These are phyloP conservation scores for Diplodia sapinea DNA, from an alignment of 2,329 filamentous ascomycete genomes.

Conservation along the genomic window DNA sequence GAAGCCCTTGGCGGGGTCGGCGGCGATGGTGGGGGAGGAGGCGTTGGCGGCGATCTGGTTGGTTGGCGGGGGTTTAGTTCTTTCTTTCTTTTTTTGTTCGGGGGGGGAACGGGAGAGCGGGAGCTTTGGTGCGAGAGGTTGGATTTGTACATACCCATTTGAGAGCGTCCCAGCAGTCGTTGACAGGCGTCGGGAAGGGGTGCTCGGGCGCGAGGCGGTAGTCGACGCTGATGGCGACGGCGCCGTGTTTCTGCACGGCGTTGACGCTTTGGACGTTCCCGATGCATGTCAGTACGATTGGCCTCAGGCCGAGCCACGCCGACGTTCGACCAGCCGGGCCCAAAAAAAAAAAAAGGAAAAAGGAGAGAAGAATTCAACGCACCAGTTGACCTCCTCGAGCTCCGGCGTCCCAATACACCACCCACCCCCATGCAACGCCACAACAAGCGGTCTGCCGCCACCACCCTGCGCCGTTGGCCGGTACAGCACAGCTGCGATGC, in stretches of 20 bases:
- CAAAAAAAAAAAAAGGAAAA: not conserved
- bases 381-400: constrained; percentile 28
- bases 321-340: too few relatives aligned
- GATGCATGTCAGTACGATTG: not conserved
- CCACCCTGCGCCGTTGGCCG: not conserved
- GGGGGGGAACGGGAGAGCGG: too few relatives aligned
- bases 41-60: constrained; percentile 33
- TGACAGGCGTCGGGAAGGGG: constrained; percentile 67
- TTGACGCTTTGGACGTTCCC: constrained; percentile 29
- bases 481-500: constrained; percentile 11
- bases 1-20: constrained; percentile 34
- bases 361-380: not conserved
- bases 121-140: too few relatives aligned
- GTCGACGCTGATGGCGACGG: constrained; percentile 65
- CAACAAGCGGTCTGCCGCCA: constrained; percentile 32
- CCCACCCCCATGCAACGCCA: constrained; percentile 38
- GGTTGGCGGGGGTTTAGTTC: too few relatives aligned
- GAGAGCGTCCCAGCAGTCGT: constrained; percentile 50
- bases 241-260: constrained; percentile 61
- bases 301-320: not conserved
- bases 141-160: constrained; percentile 33
- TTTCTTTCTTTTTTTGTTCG: too few relatives aligned
- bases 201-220: constrained; percentile 68
- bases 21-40: constrained; percentile 21
- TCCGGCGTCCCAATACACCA: constrained; percentile 35